Evolutionary conservation across 2,329 filamentous ascomycete species (phyloP), one percentile per base, ranked within the genome.

Genomic region (Pseudogymnoascus sp.): DNA sequence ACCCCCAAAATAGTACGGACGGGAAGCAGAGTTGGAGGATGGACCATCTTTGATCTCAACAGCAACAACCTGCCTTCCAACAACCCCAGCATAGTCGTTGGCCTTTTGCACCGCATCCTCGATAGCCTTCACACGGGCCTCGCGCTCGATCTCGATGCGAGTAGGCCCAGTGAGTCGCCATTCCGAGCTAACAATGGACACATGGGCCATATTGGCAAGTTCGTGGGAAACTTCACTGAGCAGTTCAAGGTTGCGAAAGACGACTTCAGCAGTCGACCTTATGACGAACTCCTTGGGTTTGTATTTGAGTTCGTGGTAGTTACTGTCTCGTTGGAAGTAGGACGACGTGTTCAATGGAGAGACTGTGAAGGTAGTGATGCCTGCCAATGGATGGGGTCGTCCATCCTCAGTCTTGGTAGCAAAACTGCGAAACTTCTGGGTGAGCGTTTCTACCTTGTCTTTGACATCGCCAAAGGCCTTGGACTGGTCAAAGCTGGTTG

Each of bases 81-180:
- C 64, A 28, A 67, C 66, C 10, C 60, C 62, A 4, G 67, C 63
- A 21, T 68, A 68, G 62, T 68, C 67, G 8, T 67, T 40, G 2
- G 67, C 67, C 63, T 68, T 68, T 31, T 68, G 61, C 33, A 68
- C 67, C 1, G 67, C 67, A 35, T 68, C 59, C 61, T 31, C 63
- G 33, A 68, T 68, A n/a, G 67, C 67, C 18, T 66, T 64, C 16
- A 67, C 47, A 16, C 67, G 63, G 6, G 67, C 67, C 63, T 68
- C 66, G 40, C 67, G 67, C 33, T 60, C 62, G 12, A 68, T 65
- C n/a, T 62, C 62, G 1, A 10, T 35, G 3, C 61, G 50, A 5
- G 66, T 68, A 11, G 65, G 25, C 12, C 62, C 62, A 0, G 67
- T 68, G 21, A 68, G 62, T 16, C 63, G 63, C 67, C 67, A 68